A percentile compares a stretch with the other conserved stretches of the same genome.
These are phyloP conservation scores for Gossypium ekmanianum DNA, from an alignment of 345 rosid genomes.

Conservation along the genomic window DNA sequence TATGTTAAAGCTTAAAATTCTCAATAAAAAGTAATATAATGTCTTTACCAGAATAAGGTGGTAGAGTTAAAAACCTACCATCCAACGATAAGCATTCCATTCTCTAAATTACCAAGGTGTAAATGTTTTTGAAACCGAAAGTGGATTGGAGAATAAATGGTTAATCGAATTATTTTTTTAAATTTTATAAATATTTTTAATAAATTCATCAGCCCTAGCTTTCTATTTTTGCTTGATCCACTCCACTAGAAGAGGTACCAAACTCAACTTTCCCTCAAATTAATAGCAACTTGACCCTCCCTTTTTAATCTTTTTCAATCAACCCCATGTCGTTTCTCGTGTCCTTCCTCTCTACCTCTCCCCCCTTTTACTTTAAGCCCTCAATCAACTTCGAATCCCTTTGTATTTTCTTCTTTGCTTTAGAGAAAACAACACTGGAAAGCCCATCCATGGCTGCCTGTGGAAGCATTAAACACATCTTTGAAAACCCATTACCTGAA, in stretches of 20 bases:
- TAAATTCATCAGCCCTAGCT: neutral
- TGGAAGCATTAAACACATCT: conserved; percentile 65
- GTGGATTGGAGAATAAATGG: no score
- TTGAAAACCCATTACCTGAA: conserved; percentile 55
- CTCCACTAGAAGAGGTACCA: conserved; percentile 22
- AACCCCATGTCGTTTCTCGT: conserved; percentile 29
- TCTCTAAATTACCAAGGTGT: no score
- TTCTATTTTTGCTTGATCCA: conserved; percentile 29
- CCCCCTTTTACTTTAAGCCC: neutral
- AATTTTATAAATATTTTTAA: no score
- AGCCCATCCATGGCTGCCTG: conserved; percentile 62
- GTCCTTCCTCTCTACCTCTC: conserved; percentile 15
- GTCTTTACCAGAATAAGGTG: neutral
- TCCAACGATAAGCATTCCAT: neutral
- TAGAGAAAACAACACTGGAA: neutral
- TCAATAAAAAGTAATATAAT: no score
- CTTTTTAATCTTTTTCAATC: conserved; percentile 30
- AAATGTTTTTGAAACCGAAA: no score
- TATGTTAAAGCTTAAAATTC: no score
- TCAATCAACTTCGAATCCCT: neutral
- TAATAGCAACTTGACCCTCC: conserved; percentile 18
- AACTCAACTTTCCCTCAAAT: conserved; percentile 15
- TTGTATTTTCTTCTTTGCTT: neutral
- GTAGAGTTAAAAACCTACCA: neutral
- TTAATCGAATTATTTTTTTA: no score